These are phyloP conservation scores for Bathelium albidoporum DNA, from an alignment of 495 filamentous ascomycete genomes.

Conservation along the genomic window DNA sequence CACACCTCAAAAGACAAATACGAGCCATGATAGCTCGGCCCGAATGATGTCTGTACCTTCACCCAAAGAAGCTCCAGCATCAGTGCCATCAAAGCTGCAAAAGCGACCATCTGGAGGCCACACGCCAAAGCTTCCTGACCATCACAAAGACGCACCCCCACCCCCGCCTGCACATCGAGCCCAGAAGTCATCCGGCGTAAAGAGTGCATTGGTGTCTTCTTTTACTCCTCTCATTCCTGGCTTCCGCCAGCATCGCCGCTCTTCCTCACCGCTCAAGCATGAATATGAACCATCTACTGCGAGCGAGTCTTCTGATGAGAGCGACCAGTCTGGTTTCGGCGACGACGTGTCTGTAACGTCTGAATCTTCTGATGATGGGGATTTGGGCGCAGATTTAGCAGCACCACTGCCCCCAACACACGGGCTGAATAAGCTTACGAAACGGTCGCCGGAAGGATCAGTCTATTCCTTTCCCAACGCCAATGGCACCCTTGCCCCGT, in stretches of 20 bases:
- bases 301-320: slow-evolving; percentile 43
- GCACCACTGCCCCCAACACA: slow-evolving; percentile 8
- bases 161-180: slow-evolving; percentile 38
- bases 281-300: slow-evolving; percentile 91
- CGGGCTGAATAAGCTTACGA: slow-evolving; percentile 17
- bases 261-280: slow-evolving; percentile 92
- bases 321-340: slow-evolving; percentile 24
- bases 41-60: background rate
- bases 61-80: slow-evolving; percentile 17
- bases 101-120: slow-evolving; percentile 15
- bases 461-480: slow-evolving; percentile 32
- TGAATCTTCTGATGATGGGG: slow-evolving; percentile 50
- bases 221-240: slow-evolving; percentile 28
- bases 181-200: background rate
- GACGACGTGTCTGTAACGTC: slow-evolving; percentile 26
- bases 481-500: slow-evolving; percentile 53
- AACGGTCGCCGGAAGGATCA: slow-evolving; percentile 30
- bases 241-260: slow-evolving; percentile 44
- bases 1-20: slow-evolving; percentile 23
- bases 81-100: slow-evolving; percentile 30
- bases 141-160: slow-evolving; percentile 18
- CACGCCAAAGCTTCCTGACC: background rate
- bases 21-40: background rate
- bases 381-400: slow-evolving; percentile 31
- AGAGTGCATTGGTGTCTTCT: slow-evolving; percentile 9